Percentiles rank a stretch among this genome's conserved stretches.
Evolutionary conservation across 78 protist genomes (phyloP).

Genomic region (Dictyostelium discoideum): DNA sequence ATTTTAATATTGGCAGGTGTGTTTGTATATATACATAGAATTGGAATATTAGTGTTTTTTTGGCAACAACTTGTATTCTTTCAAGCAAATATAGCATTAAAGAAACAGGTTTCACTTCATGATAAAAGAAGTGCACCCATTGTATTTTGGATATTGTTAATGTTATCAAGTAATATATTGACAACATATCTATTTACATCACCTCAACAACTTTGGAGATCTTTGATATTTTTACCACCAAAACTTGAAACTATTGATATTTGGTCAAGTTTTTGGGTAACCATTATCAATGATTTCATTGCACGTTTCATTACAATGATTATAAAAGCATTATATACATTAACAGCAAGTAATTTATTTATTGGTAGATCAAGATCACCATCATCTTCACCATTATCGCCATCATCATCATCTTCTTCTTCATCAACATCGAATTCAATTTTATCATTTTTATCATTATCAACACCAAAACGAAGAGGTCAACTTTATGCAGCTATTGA

Average conservation of each 20-base stretch:
- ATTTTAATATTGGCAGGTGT: conserved; percentile 26
- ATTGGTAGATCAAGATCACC: neutral
- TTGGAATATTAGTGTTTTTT: conserved; percentile 36
- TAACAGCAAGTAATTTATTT: neutral
- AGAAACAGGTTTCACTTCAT: conserved; percentile 36
- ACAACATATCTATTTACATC: conserved; percentile 29
- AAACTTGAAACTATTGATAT: conserved; percentile 2
- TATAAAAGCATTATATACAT: conserved; percentile 4
- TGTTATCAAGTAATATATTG: conserved; percentile 11
- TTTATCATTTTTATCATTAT: conserved; percentile 13
- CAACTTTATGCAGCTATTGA: conserved; percentile 65
- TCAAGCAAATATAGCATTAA: conserved; percentile 34
- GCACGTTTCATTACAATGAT: conserved; percentile 60
- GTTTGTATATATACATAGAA: conserved; percentile 61
- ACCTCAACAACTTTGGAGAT: conserved; percentile 40
- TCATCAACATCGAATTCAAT: neutral
- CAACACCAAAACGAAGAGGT: conserved; percentile 52
- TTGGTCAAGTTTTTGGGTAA: conserved; percentile 49
- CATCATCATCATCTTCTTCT: neutral
- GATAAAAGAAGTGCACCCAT: conserved; percentile 23
- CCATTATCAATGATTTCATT: conserved; percentile 45
- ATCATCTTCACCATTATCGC: neutral
- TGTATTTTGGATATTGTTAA: conserved; percentile 23
- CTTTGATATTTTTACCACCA: conserved; percentile 21
- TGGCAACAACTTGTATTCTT: conserved; percentile 59